Base-by-base conservation (phyloP, 805 yeast genomes). In the Lipomyces japonicus region DNA sequence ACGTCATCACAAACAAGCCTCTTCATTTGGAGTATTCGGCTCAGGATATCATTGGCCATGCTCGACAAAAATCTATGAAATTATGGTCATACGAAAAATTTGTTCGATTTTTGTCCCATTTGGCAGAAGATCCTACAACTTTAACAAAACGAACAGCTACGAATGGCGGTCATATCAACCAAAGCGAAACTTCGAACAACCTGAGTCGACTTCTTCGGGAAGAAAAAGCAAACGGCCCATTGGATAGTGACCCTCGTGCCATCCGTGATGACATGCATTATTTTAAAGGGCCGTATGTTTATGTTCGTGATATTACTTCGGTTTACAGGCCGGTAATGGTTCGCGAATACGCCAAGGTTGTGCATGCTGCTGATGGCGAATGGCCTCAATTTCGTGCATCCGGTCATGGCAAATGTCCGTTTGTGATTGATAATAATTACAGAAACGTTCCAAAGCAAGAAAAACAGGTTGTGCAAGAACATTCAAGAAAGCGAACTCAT, bases 191-290 rank as follows among this genome's bases (percentile, higher is more conserved):
- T 14, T 46, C 47, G 37, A 45, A 46, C 26, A 53, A 57, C 28
- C 48, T 63, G 41, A 76, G 83, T 2, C 78, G 82, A 42, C 72
- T 91, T 55, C 75, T 91, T 60, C 81, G 82, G 56, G 89, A 87
- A 63, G 98, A 93, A 64, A 86, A 86, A 62, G 68, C 86, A 12
- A 81, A 79, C 65, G 97, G 96, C 10, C 85, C 95, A 0, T 77
- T 84, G 32, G 97, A 90, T 66, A 78, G 95, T 58, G 96, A 90
- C 65, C 93, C 95, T 10, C 77, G 75, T 55, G 93, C 95, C 1
- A 81, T 77, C 58, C 74, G 96, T 49, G 95, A 86, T 60, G 96
- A 91, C 64, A 78, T 84, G 61, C 82, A 83, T 63, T 86, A 86
- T 65, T 86, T 93, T 66, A 81, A 81, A 44, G 81, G 82, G 34